A percentile compares a stretch with the other conserved stretches of the same genome.
Evolutionary conservation across 2,329 filamentous ascomycete species (phyloP).

Genomic region (Ampelomyces quisqualis): DNA sequence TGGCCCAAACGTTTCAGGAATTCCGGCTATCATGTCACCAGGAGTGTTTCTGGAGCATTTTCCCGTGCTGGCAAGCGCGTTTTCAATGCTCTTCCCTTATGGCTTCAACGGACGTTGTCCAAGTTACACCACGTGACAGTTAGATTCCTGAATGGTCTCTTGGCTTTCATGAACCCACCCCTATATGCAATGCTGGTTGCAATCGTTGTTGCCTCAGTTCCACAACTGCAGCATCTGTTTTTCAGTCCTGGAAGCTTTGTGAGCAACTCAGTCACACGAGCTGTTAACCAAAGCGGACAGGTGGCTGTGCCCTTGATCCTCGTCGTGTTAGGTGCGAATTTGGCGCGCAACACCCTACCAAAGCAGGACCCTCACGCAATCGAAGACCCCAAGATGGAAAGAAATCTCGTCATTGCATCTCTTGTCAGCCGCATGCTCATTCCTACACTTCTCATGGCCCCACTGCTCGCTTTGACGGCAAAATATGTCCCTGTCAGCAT

Average conservation of each 20-base stretch:
- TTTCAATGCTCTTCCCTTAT: constrained; percentile 55
- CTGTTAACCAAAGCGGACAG: constrained; percentile 78
- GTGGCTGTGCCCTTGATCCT: constrained; percentile 95
- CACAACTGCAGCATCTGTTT: constrained; percentile 77
- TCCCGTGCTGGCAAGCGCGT: constrained; percentile 37
- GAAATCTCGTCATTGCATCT: constrained; percentile 79
- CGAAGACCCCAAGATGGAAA: constrained; percentile 68
- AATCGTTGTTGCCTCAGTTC: constrained; percentile 87
- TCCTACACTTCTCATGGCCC: constrained; percentile 89
- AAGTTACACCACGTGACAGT: constrained; percentile 44
- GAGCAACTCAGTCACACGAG: constrained; percentile 87
- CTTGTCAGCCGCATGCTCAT: constrained; percentile 89
- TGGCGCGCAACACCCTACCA: constrained; percentile 86
- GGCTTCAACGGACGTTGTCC: constrained; percentile 54
- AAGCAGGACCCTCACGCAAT: constrained; percentile 64
- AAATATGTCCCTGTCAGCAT: constrained; percentile 94
- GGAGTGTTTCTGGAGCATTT: constrained; percentile 28
- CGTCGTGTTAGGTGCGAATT: constrained; percentile 90
- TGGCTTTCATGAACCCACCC: constrained; percentile 97
- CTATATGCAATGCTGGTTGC: constrained; percentile 95
- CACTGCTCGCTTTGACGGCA: constrained; percentile 79
- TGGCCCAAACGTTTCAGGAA: constrained; percentile 34
- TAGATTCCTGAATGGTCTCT: constrained; percentile 67
- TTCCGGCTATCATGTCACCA: constrained; percentile 20
- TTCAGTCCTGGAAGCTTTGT: constrained; percentile 88